Evolutionary conservation across 805 yeast species (phyloP).

Genomic region (Clavispora asparagi): DNA sequence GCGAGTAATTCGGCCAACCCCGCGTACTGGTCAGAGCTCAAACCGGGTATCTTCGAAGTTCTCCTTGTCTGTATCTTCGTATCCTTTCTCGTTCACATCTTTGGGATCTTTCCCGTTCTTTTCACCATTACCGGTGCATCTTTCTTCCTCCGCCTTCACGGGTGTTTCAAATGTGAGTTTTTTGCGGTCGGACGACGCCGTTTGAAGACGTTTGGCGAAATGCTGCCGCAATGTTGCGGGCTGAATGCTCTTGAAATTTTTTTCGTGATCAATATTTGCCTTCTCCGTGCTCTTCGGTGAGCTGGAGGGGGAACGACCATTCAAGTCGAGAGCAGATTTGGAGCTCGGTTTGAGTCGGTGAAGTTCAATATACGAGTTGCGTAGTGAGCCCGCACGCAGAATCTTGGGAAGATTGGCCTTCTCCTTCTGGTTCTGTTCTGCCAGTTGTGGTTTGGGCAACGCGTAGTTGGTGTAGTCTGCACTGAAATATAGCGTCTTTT

Average conservation of each 20-base stretch:
- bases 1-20: background rate
- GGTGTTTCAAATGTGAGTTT: background rate
- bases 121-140: background rate
- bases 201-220: background rate
- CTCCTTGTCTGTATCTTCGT: background rate
- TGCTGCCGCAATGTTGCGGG: background rate
- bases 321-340: background rate
- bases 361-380: constrained; percentile 35
- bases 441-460: background rate
- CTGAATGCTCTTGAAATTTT: background rate
- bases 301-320: constrained; percentile 3
- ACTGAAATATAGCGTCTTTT: constrained; percentile 3
- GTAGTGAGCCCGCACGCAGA: constrained; percentile 22
- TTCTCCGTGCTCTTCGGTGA: background rate
- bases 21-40: background rate
- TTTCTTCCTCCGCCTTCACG: background rate
- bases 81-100: background rate
- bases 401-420: constrained; percentile 32
- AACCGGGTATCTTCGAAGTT: background rate
- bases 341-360: constrained; percentile 30
- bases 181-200: background rate
- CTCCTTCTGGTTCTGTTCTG: constrained; percentile 6
- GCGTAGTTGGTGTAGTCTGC: constrained; percentile 6
- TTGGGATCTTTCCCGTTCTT: background rate
- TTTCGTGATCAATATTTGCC: background rate